These are phyloP conservation scores for Cyathus striatus DNA, from an alignment of 768 basidiomycete species.

Conservation along the genomic window DNA sequence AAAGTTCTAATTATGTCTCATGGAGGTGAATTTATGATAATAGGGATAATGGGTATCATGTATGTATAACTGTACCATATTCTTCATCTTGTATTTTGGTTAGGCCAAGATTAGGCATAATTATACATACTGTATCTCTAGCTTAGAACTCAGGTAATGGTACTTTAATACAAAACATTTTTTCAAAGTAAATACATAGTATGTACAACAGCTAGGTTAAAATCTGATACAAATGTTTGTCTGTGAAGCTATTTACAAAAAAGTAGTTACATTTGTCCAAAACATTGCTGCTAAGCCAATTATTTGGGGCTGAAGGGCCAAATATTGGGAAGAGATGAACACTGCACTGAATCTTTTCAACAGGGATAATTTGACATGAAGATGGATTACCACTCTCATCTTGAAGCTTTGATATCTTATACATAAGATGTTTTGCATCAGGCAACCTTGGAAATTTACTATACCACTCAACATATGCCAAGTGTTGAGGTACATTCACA, in stretches of 20 bases:
- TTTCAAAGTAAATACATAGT: too few species aligned
- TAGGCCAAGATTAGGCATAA: too few species aligned
- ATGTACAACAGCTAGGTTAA: too few species aligned
- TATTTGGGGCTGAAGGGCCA: constrained; percentile 15
- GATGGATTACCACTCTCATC: constrained; percentile 3
- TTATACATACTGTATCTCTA: too few species aligned
- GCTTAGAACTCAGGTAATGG: too few species aligned
- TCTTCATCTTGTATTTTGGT: too few species aligned
- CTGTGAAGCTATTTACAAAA: constrained; percentile 22
- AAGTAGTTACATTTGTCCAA: constrained; percentile 21
- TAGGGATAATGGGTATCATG: too few species aligned
- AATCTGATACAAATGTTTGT: constrained; percentile 18
- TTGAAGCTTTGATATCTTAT: constrained; percentile 13
- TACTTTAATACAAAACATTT: too few species aligned
- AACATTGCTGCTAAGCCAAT: constrained; percentile 25
- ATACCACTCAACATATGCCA: constrained; percentile 15
- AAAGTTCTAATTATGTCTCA: too few species aligned
- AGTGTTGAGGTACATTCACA: constrained; percentile 1
- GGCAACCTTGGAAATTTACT: constrained; percentile 8
- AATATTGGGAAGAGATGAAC: constrained; percentile 27
- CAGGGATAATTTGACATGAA: constrained; percentile 15
- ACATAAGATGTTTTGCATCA: constrained; percentile 16
- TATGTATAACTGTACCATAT: too few species aligned
- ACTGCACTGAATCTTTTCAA: constrained; percentile 15
- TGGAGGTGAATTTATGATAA: too few species aligned